These are phyloP conservation scores for Hygrophila difformis DNA, from an alignment of 257 asterid species.

Conservation along the genomic window DNA sequence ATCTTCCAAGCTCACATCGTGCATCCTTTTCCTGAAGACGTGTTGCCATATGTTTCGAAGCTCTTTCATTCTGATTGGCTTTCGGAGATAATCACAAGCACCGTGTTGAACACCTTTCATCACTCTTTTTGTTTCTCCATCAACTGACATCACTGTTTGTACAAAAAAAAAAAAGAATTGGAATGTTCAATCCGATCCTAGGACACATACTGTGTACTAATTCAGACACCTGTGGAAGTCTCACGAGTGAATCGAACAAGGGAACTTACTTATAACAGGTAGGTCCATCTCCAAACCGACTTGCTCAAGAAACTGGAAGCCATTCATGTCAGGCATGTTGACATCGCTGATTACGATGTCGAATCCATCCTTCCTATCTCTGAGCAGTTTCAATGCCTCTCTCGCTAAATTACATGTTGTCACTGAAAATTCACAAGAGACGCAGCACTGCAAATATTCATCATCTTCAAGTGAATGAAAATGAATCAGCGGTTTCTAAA, in stretches of 20 bases:
- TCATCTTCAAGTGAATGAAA: too few relatives aligned
- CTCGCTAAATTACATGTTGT: constrained; percentile 69
- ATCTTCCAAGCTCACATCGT: constrained; percentile 42
- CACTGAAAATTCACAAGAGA: constrained; percentile 41
- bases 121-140: constrained; percentile 86
- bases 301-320: constrained; percentile 87
- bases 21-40: constrained; percentile 72
- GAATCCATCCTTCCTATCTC: constrained; percentile 72
- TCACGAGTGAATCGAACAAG: too few relatives aligned
- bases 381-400: constrained; percentile 67
- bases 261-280: constrained; percentile 78
- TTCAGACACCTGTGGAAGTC: too few relatives aligned
- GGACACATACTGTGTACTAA: too few relatives aligned
- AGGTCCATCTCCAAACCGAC: constrained; percentile 97
- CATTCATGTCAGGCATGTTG: constrained; percentile 99
- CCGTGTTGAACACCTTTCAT: constrained; percentile 97
- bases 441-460: too few relatives aligned
- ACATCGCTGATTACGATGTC: constrained; percentile 94
- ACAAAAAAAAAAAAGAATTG: too few relatives aligned
- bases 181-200: not conserved
- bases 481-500: too few relatives aligned
- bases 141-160: constrained; percentile 89
- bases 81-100: constrained; percentile 86
- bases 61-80: constrained; percentile 89
- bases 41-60: constrained; percentile 93